Percentiles rank a stretch among this genome's conserved stretches.
These are phyloP conservation scores for Sarocladium kiliense DNA, from an alignment of 2,329 filamentous ascomycete species.

Conservation along the genomic window DNA sequence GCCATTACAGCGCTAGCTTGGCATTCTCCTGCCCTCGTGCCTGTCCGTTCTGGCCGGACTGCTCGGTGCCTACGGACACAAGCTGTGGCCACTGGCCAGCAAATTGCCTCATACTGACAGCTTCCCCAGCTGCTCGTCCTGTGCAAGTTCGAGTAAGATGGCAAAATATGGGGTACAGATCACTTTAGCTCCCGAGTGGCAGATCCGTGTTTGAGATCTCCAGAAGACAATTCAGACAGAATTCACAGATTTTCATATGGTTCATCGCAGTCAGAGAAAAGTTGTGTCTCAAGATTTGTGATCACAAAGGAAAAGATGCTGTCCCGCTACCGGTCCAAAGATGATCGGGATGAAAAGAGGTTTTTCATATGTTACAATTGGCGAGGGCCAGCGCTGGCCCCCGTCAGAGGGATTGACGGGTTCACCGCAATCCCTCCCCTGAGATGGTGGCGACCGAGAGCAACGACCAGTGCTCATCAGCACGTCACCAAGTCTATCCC, in stretches of 20 bases:
- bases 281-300: constrained; percentile 6
- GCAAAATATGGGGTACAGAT: constrained; percentile 3
- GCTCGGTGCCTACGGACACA: neutral
- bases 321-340: constrained; percentile 9
- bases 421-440: constrained; percentile 1
- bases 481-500: constrained; percentile 30
- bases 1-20: neutral
- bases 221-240: neutral
- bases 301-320: constrained; percentile 9
- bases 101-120: constrained; percentile 4
- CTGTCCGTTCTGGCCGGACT: neutral
- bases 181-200: neutral
- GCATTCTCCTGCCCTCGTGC: neutral
- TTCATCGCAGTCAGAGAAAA: neutral
- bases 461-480: constrained; percentile 16
- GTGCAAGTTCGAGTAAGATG: neutral
- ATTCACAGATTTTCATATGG: neutral
- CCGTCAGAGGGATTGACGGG: neutral
- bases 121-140: neutral
- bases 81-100: neutral
- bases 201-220: neutral
- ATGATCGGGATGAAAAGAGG: constrained; percentile 10
- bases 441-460: neutral
- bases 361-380: constrained; percentile 10
- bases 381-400: neutral